phyloP scores from a whole-genome alignment of 2,329 filamentous ascomycete species.

The Talaromyces islandicus region DNA sequence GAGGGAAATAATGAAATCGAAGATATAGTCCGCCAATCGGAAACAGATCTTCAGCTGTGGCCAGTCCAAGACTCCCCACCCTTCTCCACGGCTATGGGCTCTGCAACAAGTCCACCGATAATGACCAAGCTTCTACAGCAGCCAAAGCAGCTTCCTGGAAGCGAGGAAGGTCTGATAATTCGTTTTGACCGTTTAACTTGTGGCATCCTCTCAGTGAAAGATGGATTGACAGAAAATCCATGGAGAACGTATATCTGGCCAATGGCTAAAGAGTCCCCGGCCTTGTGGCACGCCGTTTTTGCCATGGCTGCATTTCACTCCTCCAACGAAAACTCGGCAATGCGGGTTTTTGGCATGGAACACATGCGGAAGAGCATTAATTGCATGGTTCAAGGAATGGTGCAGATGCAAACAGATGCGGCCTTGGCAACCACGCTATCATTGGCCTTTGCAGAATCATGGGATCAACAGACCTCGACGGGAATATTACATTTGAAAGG shows the following conservation, averaged over 20 bases:
- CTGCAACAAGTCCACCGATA: slow-evolving; percentile 2
- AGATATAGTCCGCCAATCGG: slow-evolving; percentile 45
- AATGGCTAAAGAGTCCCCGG: slow-evolving; percentile 57
- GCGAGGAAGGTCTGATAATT: slow-evolving; percentile 56
- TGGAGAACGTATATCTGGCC: slow-evolving; percentile 69
- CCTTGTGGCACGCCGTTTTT: slow-evolving; percentile 62
- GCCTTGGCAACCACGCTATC: slow-evolving; percentile 65
- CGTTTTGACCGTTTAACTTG: slow-evolving; percentile 63
- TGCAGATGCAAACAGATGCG: slow-evolving; percentile 58
- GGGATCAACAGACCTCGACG: slow-evolving; percentile 63
- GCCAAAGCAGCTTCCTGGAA: slow-evolving; percentile 38
- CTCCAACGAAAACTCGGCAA: slow-evolving; percentile 50
- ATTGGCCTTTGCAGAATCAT: slow-evolving; percentile 64
- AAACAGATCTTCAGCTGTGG: slow-evolving; percentile 27
- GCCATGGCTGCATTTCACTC: slow-evolving; percentile 66
- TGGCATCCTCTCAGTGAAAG: slow-evolving; percentile 65
- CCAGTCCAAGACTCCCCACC: slow-evolving; percentile 24
- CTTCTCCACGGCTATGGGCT: neutral
- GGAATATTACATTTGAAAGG: slow-evolving; percentile 65
- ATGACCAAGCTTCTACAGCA: slow-evolving; percentile 35
- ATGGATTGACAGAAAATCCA: slow-evolving; percentile 63
- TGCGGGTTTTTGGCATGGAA: slow-evolving; percentile 60
- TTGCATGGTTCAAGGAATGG: slow-evolving; percentile 53
- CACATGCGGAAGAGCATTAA: slow-evolving; percentile 62
- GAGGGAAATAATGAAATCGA: slow-evolving; percentile 47